Conservation (phyloP, 306 rosid species). For the Acacia acuminata region DNA sequence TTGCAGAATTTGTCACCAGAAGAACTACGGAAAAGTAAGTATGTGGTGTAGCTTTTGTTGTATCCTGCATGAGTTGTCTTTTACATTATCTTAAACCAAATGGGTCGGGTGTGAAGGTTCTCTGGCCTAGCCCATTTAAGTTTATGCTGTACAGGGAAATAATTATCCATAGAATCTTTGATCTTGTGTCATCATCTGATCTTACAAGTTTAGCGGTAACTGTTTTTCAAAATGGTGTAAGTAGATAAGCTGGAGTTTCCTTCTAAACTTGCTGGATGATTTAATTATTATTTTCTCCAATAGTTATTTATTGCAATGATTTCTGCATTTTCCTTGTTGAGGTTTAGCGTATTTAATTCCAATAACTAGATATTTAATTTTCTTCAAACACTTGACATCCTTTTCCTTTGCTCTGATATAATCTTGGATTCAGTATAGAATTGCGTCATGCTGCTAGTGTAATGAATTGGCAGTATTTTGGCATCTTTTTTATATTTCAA, state of each 20-base stretch:
- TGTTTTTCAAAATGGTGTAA: slow-evolving; percentile 1
- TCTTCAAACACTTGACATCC: not conserved
- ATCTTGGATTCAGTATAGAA: slow-evolving; percentile 22
- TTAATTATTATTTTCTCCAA: slow-evolving; percentile 5
- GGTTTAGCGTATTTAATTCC: slow-evolving; percentile 21
- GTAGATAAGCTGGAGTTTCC: not conserved
- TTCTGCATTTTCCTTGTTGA: slow-evolving; percentile 5
- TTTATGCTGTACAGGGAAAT: slow-evolving; percentile 11
- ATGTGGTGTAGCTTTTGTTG: not conserved
- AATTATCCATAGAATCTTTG: slow-evolving; percentile 4
- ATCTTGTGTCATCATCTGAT: slow-evolving; percentile 10
- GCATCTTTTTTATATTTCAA: slow-evolving; percentile 24
- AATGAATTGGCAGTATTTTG: slow-evolving; percentile 16
- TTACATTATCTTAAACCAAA: slow-evolving; percentile 4
- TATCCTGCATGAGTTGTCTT: slow-evolving; percentile 8
- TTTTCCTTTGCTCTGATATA: slow-evolving; percentile 22
- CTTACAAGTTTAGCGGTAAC: not conserved
- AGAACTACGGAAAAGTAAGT: slow-evolving; percentile 83
- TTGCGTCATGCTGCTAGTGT: not conserved
- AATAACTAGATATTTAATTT: not conserved
- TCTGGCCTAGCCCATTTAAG: not conserved
- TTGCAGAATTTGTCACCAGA: slow-evolving; percentile 86
- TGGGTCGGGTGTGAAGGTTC: slow-evolving; percentile 12
- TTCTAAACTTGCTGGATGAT: not conserved
- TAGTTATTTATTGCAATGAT: not conserved